Conservation (phyloP, 1,284 basidiomycete species). For the Cutaneotrichosporon spelunceum region DNA sequence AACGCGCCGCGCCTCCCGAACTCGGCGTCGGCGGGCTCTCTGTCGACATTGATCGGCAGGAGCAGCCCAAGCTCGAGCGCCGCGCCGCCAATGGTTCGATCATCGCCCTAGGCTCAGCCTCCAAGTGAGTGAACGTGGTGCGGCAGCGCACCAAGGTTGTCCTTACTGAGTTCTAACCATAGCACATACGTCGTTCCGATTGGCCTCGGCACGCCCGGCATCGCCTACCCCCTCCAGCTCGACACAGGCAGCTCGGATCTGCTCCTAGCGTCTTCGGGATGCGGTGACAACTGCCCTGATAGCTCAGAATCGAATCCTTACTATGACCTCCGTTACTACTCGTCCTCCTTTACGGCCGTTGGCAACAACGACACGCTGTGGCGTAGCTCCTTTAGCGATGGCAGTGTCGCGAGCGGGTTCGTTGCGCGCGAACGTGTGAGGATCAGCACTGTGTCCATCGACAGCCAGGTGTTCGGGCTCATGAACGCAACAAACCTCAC, state of each 20-base stretch:
- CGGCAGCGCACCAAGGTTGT: too few relatives aligned
- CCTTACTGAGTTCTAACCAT: neutral
- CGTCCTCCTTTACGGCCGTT: conserved; percentile 28
- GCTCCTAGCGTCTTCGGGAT: conserved; percentile 41
- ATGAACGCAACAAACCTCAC: conserved; percentile 50
- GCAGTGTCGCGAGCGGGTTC: conserved; percentile 35
- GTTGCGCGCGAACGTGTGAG: conserved; percentile 36
- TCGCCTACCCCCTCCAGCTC: conserved; percentile 44
- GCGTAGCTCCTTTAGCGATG: conserved; percentile 36
- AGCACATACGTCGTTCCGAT: conserved; percentile 45
- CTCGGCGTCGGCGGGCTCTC: conserved; percentile 13
- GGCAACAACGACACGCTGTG: conserved; percentile 34
- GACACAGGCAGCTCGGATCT: conserved; percentile 48
- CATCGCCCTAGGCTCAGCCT: conserved; percentile 12
- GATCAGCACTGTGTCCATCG: conserved; percentile 24
- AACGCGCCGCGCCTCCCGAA: neutral
- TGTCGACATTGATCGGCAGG: conserved; percentile 5
- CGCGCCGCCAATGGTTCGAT: conserved; percentile 14
- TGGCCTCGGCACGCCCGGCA: conserved; percentile 38
- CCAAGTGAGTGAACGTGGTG: conserved; percentile 6
- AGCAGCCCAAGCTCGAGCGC: neutral
- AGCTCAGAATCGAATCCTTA: conserved; percentile 32
- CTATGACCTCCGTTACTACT: conserved; percentile 33
- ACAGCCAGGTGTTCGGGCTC: conserved; percentile 38
- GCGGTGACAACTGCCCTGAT: conserved; percentile 34